Evolutionary conservation across 2,329 filamentous ascomycete species (phyloP).

Genomic region (Aspergillus ustus): DNA sequence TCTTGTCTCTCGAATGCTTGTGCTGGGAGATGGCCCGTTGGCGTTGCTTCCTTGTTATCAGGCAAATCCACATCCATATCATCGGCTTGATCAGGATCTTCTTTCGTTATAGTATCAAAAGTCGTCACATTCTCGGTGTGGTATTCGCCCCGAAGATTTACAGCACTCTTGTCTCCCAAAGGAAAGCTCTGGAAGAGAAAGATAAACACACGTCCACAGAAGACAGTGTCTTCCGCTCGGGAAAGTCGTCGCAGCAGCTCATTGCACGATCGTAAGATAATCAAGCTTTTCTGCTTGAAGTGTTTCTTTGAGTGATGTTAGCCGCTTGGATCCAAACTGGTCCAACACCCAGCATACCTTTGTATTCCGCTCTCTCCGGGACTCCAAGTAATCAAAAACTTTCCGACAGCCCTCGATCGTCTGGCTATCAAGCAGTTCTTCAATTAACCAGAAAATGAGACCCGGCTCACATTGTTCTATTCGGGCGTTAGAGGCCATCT

Average conservation of each 20-base stretch:
- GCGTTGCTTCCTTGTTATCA: slow-evolving; percentile 40
- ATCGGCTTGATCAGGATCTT: slow-evolving; percentile 46
- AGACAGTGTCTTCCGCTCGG: slow-evolving; percentile 94
- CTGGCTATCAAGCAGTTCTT: slow-evolving; percentile 94
- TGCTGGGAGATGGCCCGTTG: slow-evolving; percentile 38
- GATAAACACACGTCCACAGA: slow-evolving; percentile 96
- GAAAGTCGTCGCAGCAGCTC: slow-evolving; percentile 91
- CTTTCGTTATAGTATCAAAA: slow-evolving; percentile 66
- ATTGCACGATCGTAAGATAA: slow-evolving; percentile 93
- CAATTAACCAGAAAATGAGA: slow-evolving; percentile 85
- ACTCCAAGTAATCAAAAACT: slow-evolving; percentile 95
- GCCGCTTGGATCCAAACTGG: not conserved
- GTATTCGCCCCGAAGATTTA: slow-evolving; percentile 94
- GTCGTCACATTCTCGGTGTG: slow-evolving; percentile 92
- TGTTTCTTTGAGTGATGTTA: slow-evolving; percentile 56
- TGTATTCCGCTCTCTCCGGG: slow-evolving; percentile 84
- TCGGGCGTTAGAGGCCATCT: slow-evolving; percentile 27
- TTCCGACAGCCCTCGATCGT: slow-evolving; percentile 88
- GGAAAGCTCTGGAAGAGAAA: slow-evolving; percentile 99
- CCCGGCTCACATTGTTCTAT: slow-evolving; percentile 70
- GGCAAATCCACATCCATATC: slow-evolving; percentile 71
- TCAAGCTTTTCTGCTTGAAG: slow-evolving; percentile 81
- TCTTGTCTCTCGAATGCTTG: slow-evolving; percentile 30
- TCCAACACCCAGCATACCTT: slow-evolving; percentile 56
- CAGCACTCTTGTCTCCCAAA: slow-evolving; percentile 92